These are phyloP conservation scores for Yamadazyma endophytica DNA, from an alignment of 805 yeast species.

Conservation along the genomic window DNA sequence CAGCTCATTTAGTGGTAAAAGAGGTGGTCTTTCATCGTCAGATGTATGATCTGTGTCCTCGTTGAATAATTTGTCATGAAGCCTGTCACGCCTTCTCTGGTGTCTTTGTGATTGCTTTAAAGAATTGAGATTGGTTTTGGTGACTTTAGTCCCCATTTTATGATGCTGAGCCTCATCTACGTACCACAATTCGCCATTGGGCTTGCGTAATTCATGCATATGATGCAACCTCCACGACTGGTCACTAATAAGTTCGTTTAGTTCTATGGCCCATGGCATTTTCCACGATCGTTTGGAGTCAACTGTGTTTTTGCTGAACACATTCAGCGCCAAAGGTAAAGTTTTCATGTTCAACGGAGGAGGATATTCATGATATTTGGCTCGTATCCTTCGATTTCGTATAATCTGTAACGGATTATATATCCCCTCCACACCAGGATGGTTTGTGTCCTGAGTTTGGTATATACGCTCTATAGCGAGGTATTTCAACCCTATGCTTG, in stretches of 20 bases:
- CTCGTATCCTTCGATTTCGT: slow-evolving; percentile 61
- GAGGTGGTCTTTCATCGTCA: slow-evolving; percentile 1
- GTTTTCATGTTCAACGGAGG: slow-evolving; percentile 42
- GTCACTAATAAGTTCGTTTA: slow-evolving; percentile 57
- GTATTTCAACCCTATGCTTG: slow-evolving; percentile 48
- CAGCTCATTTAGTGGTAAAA: slow-evolving; percentile 5
- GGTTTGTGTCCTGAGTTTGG: slow-evolving; percentile 16
- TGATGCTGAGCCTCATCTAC: slow-evolving; percentile 14
- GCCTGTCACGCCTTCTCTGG: slow-evolving; percentile 10
- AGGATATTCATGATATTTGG: slow-evolving; percentile 46
- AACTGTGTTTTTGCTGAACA: slow-evolving; percentile 42
- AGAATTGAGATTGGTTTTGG: too few species aligned
- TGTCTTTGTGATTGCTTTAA: slow-evolving; percentile 2
- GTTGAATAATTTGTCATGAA: slow-evolving; percentile 31
- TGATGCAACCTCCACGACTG: slow-evolving; percentile 52
- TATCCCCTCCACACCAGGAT: slow-evolving; percentile 57
- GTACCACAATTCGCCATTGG: slow-evolving; percentile 51
- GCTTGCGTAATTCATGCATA: slow-evolving; percentile 47
- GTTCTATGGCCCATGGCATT: slow-evolving; percentile 61
- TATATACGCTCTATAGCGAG: slow-evolving; percentile 41
- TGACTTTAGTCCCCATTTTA: neutral
- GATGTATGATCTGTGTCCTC: slow-evolving; percentile 9
- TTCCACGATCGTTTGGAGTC: slow-evolving; percentile 33
- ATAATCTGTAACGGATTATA: slow-evolving; percentile 84
- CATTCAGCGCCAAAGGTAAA: slow-evolving; percentile 62